A percentile compares a stretch with the other conserved stretches of the same genome.
These are phyloP conservation scores for Diaporthe nobilis DNA, from an alignment of 2,329 filamentous ascomycete genomes.

Conservation along the genomic window DNA sequence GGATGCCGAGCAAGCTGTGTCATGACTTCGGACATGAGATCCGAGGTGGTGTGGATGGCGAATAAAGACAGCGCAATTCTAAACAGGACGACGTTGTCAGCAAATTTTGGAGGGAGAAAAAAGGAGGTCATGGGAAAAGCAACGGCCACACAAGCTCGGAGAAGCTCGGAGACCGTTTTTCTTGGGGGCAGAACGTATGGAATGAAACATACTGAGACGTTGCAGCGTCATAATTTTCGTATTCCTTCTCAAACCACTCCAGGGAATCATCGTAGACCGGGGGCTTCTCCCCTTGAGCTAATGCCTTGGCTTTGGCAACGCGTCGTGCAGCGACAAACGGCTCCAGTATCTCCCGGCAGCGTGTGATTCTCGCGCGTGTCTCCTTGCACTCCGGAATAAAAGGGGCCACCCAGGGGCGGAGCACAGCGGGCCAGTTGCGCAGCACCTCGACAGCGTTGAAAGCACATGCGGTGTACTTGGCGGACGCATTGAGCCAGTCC, in stretches of 20 bases:
- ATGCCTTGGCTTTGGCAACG: slow-evolving; percentile 51
- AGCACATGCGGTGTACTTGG: slow-evolving; percentile 57
- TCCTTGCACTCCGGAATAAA: slow-evolving; percentile 57
- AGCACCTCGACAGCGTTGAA: slow-evolving; percentile 56
- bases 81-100: no score
- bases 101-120: no score
- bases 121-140: not conserved
- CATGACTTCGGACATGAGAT: slow-evolving; percentile 53
- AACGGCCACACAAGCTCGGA: not conserved
- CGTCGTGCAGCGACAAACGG: slow-evolving; percentile 52
- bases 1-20: slow-evolving; percentile 56
- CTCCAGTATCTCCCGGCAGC: slow-evolving; percentile 53
- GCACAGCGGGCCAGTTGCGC: slow-evolving; percentile 55
- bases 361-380: slow-evolving; percentile 53
- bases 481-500: slow-evolving; percentile 60
- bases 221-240: slow-evolving; percentile 51
- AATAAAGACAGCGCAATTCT: slow-evolving; percentile 52
- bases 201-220: slow-evolving; percentile 46
- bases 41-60: slow-evolving; percentile 59
- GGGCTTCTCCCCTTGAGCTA: slow-evolving; percentile 33
- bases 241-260: slow-evolving; percentile 59
- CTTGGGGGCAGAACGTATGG: no score
- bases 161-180: not conserved
- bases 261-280: slow-evolving; percentile 25
- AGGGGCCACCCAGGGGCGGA: slow-evolving; percentile 59